Evolutionary conservation across 371 early-diverging fungal species (phyloP).

Genomic region (Blastocladiella emersonii): DNA sequence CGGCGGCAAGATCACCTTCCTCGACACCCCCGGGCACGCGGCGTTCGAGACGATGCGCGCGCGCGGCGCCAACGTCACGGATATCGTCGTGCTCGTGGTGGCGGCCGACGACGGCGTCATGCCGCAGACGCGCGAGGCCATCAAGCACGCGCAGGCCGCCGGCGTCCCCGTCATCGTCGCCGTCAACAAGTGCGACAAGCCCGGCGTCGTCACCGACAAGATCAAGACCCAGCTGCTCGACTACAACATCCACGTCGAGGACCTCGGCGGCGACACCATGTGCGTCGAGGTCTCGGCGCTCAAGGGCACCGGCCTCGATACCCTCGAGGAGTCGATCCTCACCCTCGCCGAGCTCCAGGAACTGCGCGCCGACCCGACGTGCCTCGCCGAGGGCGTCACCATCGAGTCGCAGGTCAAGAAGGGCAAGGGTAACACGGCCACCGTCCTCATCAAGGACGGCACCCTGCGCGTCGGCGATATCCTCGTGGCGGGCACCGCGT

Average conservation of each 20-base stretch:
- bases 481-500: conserved; percentile 68
- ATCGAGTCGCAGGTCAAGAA: conserved; percentile 79
- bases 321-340: conserved; percentile 73
- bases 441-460: conserved; percentile 74
- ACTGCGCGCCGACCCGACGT: conserved; percentile 59
- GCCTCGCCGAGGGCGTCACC: conserved; percentile 63
- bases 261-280: conserved; percentile 87
- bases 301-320: conserved; percentile 72
- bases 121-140: conserved; percentile 93
- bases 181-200: conserved; percentile 92
- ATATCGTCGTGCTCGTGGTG: conserved; percentile 88
- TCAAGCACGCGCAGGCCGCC: conserved; percentile 76
- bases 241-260: conserved; percentile 73
- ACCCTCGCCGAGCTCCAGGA: conserved; percentile 75
- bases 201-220: conserved; percentile 46
- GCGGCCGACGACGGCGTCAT: conserved; percentile 96
- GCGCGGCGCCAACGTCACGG: conserved; percentile 83
- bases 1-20: conserved; percentile 67
- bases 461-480: conserved; percentile 58
- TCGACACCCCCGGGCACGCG: conserved; percentile 95
- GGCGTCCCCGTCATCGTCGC: conserved; percentile 89
- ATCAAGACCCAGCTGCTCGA: conserved; percentile 65
- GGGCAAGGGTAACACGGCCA: conserved; percentile 71
- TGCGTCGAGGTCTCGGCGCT: conserved; percentile 76
- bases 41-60: conserved; percentile 89